phyloP scores from a whole-genome alignment of 441 rosid species.

The Mallotus repandus region DNA sequence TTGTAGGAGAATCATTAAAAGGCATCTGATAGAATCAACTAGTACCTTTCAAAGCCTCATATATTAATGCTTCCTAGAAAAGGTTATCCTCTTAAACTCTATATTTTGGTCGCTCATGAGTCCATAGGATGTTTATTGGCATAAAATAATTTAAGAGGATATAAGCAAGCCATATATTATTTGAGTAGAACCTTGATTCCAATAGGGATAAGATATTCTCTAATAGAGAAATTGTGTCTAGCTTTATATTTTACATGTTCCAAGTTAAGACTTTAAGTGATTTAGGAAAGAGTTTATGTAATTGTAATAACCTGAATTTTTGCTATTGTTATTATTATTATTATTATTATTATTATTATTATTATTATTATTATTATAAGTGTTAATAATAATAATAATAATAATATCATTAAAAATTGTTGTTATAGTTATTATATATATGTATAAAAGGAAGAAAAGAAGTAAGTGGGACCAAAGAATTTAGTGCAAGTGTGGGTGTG shows the following conservation, averaged over 20 bases:
- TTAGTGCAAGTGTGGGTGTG: too few relatives aligned
- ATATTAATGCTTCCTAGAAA: neutral
- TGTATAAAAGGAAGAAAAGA: too few relatives aligned
- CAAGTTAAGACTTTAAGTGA: neutral
- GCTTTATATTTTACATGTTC: neutral
- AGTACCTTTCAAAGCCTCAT: neutral
- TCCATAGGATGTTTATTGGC: neutral
- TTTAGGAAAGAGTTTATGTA: neutral
- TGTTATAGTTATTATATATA: too few relatives aligned
- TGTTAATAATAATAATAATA: too few relatives aligned
- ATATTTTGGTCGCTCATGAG: neutral
- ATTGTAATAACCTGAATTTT: too few relatives aligned
- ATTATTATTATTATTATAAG: too few relatives aligned
- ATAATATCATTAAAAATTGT: too few relatives aligned
- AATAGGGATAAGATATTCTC: neutral
- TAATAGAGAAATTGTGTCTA: constrained; percentile 6
- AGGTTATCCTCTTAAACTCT: neutral
- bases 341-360: too few relatives aligned
- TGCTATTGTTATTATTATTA: too few relatives aligned
- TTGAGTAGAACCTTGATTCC: neutral
- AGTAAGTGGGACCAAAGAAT: too few relatives aligned
- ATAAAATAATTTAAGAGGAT: too few relatives aligned
- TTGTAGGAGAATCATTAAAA: neutral
- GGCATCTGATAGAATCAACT: neutral
- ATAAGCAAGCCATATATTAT: neutral